Base-by-base conservation (phyloP, 805 yeast species). In the Cyberlindnera meyerae region DNA sequence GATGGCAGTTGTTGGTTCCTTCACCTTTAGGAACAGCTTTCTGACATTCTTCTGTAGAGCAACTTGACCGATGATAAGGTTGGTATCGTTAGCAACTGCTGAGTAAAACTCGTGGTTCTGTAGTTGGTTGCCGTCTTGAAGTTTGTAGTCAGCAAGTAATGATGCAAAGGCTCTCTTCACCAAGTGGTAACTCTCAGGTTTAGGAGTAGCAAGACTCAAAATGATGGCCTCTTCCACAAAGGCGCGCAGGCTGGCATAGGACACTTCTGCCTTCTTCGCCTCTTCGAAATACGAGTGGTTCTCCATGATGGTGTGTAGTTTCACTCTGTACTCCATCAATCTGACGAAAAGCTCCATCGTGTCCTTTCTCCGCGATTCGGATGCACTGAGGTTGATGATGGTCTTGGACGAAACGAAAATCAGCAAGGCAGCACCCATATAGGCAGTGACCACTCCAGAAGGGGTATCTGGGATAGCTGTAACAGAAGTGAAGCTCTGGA, bases 31-130 rank as follows among this genome's bases (percentile, higher is more conserved):
- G 33, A 63, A 49, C 28, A 51, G 45, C 41, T 55, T 71, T 52
- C 83, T 68, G 35, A 82, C 59, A 40, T 77, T 72, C 52, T 82
- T 82, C 51, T 83, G 88, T 24, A 82, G 66, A 0, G 94, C 88
- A 20, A 81, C 78, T 15, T 79, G 69, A 20, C 93, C 89, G 1
- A 84, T 77, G 27, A 81, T 73, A 2, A 79, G 71, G 16, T 63
- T 61, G 16, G 67, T 72, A 43, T 80, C 88, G 6, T 71, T 58
- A 3, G 73, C 58, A 31, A 84, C 62, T 4, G 66, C 63, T 8
- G 47, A 44, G 28, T 68, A 68, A 17, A 76, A 62, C 0, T 56
- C 63, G 5, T 54, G 33, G 39, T 73, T 70, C 24, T 20, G 35
- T 6, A 39, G 33, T 12, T 42, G 30, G 9, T 27, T n/a, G 4